phyloP scores from a whole-genome alignment of 139 green algal species.

The Coccomyxa sp. region DNA sequence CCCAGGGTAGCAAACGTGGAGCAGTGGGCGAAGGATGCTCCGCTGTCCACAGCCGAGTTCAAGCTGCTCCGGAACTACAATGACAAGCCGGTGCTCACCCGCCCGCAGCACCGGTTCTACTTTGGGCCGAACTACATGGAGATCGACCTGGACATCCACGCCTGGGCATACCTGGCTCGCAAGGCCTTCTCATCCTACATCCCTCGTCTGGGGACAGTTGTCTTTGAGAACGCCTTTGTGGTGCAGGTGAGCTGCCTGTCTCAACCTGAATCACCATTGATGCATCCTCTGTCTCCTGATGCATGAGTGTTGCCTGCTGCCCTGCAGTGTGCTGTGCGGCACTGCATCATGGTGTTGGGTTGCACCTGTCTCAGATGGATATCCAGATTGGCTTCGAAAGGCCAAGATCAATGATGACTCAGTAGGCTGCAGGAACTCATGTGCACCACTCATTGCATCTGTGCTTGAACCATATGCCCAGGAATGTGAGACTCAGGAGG shows the following conservation, averaged over 20 bases:
- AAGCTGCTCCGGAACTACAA: slow-evolving; percentile 69
- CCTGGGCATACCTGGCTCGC: slow-evolving; percentile 78
- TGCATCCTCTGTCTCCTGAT: too few relatives aligned
- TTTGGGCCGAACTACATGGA: slow-evolving; percentile 57
- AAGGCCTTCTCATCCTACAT: slow-evolving; percentile 53
- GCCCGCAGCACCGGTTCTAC: slow-evolving; percentile 73
- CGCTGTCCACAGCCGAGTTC: slow-evolving; percentile 43
- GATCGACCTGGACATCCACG: slow-evolving; percentile 84
- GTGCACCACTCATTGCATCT: too few relatives aligned
- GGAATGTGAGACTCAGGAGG: too few relatives aligned
- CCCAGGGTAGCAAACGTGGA: slow-evolving; percentile 73
- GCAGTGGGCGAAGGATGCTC: slow-evolving; percentile 63
- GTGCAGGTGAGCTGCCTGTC: too few relatives aligned
- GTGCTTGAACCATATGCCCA: too few relatives aligned
- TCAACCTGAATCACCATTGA: too few relatives aligned
- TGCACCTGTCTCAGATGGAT: too few relatives aligned
- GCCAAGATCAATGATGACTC: not conserved
- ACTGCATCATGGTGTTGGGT: too few relatives aligned
- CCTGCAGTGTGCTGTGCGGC: too few relatives aligned
- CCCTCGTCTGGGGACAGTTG: slow-evolving; percentile 31
- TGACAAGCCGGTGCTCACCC: slow-evolving; percentile 82
- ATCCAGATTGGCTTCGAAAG: too few relatives aligned
- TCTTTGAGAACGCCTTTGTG: slow-evolving; percentile 81
- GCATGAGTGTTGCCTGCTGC: too few relatives aligned
- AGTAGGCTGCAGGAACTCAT: too few relatives aligned